Conservation (phyloP, 208 protist species). For the Crithidia expoeki region DNA sequence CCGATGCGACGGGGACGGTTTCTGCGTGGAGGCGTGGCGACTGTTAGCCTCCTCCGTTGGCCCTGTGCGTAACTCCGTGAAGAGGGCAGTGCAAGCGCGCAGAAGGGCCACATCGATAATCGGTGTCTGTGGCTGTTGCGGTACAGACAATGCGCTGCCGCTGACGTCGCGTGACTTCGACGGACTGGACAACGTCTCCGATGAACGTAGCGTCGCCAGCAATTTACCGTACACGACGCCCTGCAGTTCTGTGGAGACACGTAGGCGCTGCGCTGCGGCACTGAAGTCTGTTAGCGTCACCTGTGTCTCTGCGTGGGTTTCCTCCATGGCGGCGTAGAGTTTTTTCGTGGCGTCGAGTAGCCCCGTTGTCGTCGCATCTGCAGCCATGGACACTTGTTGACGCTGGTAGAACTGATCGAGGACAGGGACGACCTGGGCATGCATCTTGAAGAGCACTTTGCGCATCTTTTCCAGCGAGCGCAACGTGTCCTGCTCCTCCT, state of each 20-base stretch:
- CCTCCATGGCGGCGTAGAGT: constrained; percentile 30
- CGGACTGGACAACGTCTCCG: not conserved
- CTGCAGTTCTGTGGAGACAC: constrained; percentile 22
- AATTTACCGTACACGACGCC: constrained; percentile 32
- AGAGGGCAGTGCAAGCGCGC: constrained; percentile 16
- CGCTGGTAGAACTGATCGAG: constrained; percentile 9
- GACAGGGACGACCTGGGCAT: constrained; percentile 11
- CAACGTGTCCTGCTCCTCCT: constrained; percentile 12
- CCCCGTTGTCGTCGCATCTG: constrained; percentile 18
- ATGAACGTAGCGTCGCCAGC: constrained; percentile 5
- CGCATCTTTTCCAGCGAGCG: constrained; percentile 17
- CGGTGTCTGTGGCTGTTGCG: not conserved
- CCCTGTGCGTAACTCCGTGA: not conserved
- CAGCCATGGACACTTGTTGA: not conserved
- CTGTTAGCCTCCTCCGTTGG: not conserved
- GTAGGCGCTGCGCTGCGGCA: constrained; percentile 10
- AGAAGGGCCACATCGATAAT: constrained; percentile 21
- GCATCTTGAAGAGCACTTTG: constrained; percentile 10
- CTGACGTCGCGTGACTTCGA: not conserved
- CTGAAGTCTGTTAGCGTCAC: constrained; percentile 8
- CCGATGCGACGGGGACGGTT: not conserved
- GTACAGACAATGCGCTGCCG: no score
- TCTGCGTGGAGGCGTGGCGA: not conserved
- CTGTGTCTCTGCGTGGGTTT: constrained; percentile 21
- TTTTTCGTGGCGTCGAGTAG: constrained; percentile 19